phyloP scores from a whole-genome alignment of 1,284 basidiomycete species.

The Cutaneotrichosporon sp. region DNA sequence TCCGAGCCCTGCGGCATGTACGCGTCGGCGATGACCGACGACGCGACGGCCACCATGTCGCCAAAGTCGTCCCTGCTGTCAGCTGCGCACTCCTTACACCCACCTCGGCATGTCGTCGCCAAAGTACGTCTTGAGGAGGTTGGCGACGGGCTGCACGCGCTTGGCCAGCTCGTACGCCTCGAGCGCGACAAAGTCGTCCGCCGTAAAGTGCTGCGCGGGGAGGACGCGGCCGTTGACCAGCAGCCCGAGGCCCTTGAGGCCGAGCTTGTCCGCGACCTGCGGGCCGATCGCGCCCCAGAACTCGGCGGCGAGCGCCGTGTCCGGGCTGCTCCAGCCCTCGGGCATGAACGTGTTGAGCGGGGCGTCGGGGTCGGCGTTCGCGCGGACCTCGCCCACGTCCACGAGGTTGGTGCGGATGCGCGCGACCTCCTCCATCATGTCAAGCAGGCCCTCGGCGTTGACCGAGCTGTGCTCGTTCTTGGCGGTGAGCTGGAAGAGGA shows the following conservation, averaged over 20 bases:
- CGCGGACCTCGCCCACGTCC: conserved; percentile 22
- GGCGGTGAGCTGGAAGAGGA: conserved; percentile 37
- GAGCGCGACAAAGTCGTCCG: conserved; percentile 68
- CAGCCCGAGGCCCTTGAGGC: conserved; percentile 62
- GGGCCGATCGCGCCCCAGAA: conserved; percentile 44
- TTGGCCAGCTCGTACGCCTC: conserved; percentile 71
- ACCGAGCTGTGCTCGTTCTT: neutral
- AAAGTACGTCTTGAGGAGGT: conserved; percentile 63
- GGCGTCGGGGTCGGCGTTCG: neutral
- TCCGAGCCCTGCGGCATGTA: conserved; percentile 68
- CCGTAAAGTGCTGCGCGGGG: conserved; percentile 60
- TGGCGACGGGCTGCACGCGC: conserved; percentile 67
- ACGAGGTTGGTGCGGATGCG: conserved; percentile 24
- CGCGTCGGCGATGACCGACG: conserved; percentile 67
- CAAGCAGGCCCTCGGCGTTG: conserved; percentile 16
- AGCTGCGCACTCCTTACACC: conserved; percentile 14
- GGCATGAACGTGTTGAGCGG: conserved; percentile 25
- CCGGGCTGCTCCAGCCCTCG: conserved; percentile 29
- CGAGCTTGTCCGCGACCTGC: conserved; percentile 51
- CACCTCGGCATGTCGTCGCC: conserved; percentile 58
- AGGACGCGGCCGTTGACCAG: conserved; percentile 81
- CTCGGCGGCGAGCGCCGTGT: conserved; percentile 36
- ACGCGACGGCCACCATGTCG: conserved; percentile 64
- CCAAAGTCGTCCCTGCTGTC: conserved; percentile 60
- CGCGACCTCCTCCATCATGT: conserved; percentile 16